Conservation (phyloP, 352 stramenopile species). For the Phytophthora sp. region DNA sequence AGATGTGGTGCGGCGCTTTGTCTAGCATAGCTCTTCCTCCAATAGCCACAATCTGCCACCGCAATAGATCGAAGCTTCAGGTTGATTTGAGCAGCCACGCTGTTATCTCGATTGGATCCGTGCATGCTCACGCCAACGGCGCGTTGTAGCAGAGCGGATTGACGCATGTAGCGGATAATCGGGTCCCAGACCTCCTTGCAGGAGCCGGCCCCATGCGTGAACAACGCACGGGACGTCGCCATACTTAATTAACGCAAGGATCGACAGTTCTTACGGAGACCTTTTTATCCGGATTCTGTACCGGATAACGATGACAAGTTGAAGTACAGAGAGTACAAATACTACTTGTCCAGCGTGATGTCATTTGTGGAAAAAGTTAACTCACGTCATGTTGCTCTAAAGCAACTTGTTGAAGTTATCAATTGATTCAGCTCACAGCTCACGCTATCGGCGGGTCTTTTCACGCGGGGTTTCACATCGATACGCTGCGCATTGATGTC, state of each 20-base stretch:
- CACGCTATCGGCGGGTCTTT: too few species aligned
- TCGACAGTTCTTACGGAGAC: too few species aligned
- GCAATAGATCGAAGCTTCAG: conserved; percentile 43
- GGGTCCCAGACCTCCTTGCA: conserved; percentile 57
- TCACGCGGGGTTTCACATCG: too few species aligned
- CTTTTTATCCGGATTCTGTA: not conserved
- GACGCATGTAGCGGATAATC: conserved; percentile 41
- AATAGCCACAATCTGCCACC: conserved; percentile 35
- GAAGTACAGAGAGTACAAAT: too few species aligned
- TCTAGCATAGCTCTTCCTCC: conserved; percentile 14
- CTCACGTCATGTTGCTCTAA: too few species aligned
- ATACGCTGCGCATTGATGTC: conserved; percentile 8
- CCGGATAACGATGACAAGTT: not conserved
- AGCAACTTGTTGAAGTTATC: too few species aligned
- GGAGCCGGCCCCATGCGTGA: conserved; percentile 53
- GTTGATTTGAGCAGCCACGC: conserved; percentile 34
- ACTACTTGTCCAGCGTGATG: not conserved
- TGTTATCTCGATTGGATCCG: conserved; percentile 46
- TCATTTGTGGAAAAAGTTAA: too few species aligned
- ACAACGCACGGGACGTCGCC: conserved; percentile 37
- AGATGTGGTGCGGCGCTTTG: conserved; percentile 41
- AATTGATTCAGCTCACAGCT: too few species aligned
- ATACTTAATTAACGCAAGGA: not conserved
- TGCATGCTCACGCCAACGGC: conserved; percentile 26
- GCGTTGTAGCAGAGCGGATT: conserved; percentile 33